These are phyloP conservation scores for Populus hybrid DNA, from an alignment of 441 rosid genomes.

Conservation along the genomic window DNA sequence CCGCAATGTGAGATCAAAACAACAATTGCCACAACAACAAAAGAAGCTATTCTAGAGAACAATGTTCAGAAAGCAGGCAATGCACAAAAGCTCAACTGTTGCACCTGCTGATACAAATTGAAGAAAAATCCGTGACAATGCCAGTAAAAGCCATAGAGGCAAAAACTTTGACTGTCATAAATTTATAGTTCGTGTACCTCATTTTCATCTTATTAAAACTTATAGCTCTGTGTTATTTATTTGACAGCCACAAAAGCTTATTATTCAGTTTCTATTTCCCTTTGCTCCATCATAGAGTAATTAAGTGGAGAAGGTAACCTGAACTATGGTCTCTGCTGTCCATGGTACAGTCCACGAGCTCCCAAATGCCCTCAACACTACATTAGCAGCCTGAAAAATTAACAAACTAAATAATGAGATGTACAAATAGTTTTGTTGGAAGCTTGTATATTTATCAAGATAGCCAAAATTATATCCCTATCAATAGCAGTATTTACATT, in stretches of 20 bases:
- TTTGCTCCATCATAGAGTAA: not conserved
- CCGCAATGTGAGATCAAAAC: not conserved
- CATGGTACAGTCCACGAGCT: slow-evolving; percentile 92
- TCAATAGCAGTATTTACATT: not conserved
- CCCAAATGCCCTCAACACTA: slow-evolving; percentile 54
- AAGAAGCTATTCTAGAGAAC: not conserved
- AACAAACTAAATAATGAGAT: slow-evolving; percentile 6
- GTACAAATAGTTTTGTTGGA: not conserved
- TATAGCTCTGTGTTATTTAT: not conserved
- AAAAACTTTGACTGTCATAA: not conserved
- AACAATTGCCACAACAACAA: not conserved
- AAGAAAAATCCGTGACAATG: not conserved
- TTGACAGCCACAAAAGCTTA: not conserved
- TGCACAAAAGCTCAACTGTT: not conserved
- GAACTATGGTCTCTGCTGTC: slow-evolving; percentile 86
- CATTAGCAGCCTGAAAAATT: slow-evolving; percentile 63
- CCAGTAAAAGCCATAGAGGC: not conserved
- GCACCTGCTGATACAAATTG: not conserved
- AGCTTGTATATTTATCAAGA: not conserved
- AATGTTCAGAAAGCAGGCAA: not conserved
- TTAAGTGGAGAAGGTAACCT: slow-evolving; percentile 41
- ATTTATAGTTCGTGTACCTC: not conserved
- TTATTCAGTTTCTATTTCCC: not conserved
- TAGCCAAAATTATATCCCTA: not conserved
- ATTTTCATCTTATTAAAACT: not conserved